These are phyloP conservation scores for Metschnikowia arizonensis DNA, from an alignment of 805 yeast genomes.

Conservation along the genomic window DNA sequence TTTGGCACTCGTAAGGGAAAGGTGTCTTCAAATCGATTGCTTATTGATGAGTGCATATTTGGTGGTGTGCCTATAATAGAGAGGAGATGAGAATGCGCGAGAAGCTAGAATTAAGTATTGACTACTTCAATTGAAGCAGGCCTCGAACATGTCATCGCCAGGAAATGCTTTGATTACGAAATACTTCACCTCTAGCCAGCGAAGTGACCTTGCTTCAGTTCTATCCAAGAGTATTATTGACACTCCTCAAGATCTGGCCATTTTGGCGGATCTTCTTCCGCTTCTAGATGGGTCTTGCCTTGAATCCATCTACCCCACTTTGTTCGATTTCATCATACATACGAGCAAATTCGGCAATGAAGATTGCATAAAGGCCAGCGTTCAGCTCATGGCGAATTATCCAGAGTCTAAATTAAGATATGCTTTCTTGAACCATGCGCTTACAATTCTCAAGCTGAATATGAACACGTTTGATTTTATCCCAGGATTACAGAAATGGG, in stretches of 20 bases:
- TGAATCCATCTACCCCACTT: constrained; percentile 7
- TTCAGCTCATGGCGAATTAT: neutral
- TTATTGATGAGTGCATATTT: too few species aligned
- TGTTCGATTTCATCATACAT: constrained; percentile 5
- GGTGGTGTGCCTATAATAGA: neutral
- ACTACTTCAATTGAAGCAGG: neutral
- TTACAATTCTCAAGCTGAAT: constrained; percentile 4
- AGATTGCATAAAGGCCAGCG: neutral
- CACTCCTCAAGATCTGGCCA: constrained; percentile 9
- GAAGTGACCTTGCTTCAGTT: constrained; percentile 6
- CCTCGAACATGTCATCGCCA: neutral
- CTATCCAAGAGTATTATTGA: constrained; percentile 7
- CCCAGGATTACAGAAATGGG: constrained; percentile 5
- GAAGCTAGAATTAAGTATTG: neutral
- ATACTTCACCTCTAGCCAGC: constrained; percentile 11
- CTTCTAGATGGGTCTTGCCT: constrained; percentile 6
- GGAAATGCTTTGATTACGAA: constrained; percentile 7
- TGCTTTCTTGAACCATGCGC: constrained; percentile 1
- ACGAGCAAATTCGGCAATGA: constrained; percentile 4
- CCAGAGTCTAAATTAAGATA: neutral
- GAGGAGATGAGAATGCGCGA: constrained; percentile 5
- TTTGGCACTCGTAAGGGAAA: too few species aligned
- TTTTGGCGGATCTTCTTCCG: constrained; percentile 13
- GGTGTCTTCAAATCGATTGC: too few species aligned
- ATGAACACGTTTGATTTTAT: constrained; percentile 12